A percentile compares a stretch with the other conserved stretches of the same genome.
Conservation (phyloP, 306 rosid species). For the Vigna radiata region DNA sequence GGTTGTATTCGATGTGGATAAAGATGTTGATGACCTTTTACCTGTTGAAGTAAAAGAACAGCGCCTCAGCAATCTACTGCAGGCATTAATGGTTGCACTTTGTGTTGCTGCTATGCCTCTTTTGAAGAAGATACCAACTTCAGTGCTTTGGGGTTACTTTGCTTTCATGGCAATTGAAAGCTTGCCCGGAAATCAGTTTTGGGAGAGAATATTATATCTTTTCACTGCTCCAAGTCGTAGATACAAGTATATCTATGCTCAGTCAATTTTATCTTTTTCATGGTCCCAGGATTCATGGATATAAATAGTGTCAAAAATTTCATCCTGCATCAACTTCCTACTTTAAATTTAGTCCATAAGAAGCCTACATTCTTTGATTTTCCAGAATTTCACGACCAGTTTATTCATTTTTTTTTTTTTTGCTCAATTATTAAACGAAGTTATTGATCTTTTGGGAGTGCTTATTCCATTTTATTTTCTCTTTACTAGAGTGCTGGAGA, state of each 20-base stretch:
- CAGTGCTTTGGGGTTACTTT: conserved; percentile 94
- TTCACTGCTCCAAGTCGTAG: conserved; percentile 88
- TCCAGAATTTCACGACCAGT: not conserved
- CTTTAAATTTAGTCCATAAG: not conserved
- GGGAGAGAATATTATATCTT: conserved; percentile 84
- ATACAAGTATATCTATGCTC: conserved; percentile 63
- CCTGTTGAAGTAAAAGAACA: conserved; percentile 85
- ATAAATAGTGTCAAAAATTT: not conserved
- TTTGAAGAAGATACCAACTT: conserved; percentile 80
- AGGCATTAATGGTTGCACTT: conserved; percentile 67
- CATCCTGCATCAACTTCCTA: not conserved
- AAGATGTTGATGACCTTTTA: conserved; percentile 79
- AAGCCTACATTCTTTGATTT: not conserved
- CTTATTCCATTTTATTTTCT: conserved; percentile 43
- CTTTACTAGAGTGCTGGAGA: conserved; percentile 71
- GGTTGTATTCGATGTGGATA: conserved; percentile 70
- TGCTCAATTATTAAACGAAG: not conserved
- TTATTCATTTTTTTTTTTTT: not conserved
- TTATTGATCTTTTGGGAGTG: not conserved
- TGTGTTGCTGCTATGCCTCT: conserved; percentile 93
- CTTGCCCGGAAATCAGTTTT: conserved; percentile 89
- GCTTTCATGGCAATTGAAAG: conserved; percentile 95
- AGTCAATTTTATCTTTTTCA: conserved; percentile 24
- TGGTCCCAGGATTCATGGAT: conserved; percentile 24
- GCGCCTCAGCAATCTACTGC: conserved; percentile 88